Evolutionary conservation across 202 grass and related monocot species (phyloP).

Genomic region (Zizania palustris): DNA sequence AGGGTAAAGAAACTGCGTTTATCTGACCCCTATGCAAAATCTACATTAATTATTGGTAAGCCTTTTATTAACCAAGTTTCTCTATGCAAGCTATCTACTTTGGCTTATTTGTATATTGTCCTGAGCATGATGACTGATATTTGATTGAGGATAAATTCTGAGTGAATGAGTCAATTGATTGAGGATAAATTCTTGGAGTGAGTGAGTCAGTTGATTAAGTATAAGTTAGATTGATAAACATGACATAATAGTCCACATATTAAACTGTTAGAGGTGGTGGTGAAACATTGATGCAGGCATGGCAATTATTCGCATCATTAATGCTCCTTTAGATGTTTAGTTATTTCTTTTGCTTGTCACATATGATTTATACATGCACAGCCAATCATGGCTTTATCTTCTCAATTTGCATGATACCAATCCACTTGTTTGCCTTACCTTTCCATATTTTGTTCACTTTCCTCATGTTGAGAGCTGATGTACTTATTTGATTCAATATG

Average conservation of each 20-base stretch:
- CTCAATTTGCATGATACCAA: slow-evolving; percentile 24
- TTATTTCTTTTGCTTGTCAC: background rate
- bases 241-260: slow-evolving; percentile 8
- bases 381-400: background rate
- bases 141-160: background rate
- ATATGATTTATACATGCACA: slow-evolving; percentile 18
- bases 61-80: slow-evolving; percentile 35
- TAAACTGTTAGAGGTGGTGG: slow-evolving; percentile 6
- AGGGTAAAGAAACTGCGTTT: slow-evolving; percentile 69
- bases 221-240: background rate
- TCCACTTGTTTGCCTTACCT: background rate
- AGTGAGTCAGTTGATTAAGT: background rate
- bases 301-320: background rate
- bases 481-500: slow-evolving; percentile 39
- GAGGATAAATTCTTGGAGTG: background rate
- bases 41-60: slow-evolving; percentile 89
- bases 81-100: background rate
- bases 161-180: background rate
- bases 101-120: background rate
- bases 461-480: slow-evolving; percentile 26
- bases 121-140: background rate
- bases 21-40: slow-evolving; percentile 84
- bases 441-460: slow-evolving; percentile 16
- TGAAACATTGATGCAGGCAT: slow-evolving; percentile 21
- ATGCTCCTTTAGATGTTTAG: background rate